Evolutionary conservation across 1,284 basidiomycete genomes (phyloP).

Genomic region (Athelia sp.): DNA sequence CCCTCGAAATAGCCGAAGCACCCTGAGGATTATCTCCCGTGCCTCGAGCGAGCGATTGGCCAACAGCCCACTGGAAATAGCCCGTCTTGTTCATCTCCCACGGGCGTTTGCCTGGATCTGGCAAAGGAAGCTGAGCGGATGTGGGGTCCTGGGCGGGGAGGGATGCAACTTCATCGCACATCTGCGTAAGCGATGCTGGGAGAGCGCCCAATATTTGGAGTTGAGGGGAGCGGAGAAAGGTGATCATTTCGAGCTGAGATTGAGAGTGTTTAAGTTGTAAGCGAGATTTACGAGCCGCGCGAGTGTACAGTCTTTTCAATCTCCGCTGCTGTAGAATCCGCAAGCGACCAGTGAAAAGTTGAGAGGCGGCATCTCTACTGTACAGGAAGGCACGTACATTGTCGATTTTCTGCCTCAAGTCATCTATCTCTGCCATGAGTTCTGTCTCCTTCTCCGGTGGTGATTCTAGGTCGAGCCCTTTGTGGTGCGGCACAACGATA

Average conservation of each 20-base stretch:
- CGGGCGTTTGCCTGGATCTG: constrained; percentile 59
- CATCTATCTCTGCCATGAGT: constrained; percentile 57
- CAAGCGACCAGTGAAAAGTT: not conserved
- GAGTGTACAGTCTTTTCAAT: constrained; percentile 46
- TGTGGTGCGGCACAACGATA: constrained; percentile 66
- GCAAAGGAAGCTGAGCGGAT: constrained; percentile 31
- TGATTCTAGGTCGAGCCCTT: constrained; percentile 46
- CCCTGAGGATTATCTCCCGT: no score
- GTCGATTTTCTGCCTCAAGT: constrained; percentile 50
- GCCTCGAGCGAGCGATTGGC: constrained; percentile 5
- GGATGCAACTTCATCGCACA: constrained; percentile 43
- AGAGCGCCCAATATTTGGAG: constrained; percentile 28
- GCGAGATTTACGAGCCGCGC: constrained; percentile 40
- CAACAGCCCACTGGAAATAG: constrained; percentile 65
- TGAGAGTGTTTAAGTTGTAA: constrained; percentile 39
- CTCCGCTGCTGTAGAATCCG: constrained; percentile 50
- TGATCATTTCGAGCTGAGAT: constrained; percentile 35
- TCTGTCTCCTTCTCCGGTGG: constrained; percentile 49
- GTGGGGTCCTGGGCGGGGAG: constrained; percentile 48
- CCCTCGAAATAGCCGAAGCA: no score
- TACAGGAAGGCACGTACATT: constrained; percentile 38
- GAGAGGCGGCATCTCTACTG: not conserved
- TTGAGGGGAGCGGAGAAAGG: constrained; percentile 36
- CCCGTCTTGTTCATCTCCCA: constrained; percentile 68
- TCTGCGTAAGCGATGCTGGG: constrained; percentile 29